Base-by-base conservation (phyloP, 169 alveolate species). In the Cryptosporidium sp. region DNA sequence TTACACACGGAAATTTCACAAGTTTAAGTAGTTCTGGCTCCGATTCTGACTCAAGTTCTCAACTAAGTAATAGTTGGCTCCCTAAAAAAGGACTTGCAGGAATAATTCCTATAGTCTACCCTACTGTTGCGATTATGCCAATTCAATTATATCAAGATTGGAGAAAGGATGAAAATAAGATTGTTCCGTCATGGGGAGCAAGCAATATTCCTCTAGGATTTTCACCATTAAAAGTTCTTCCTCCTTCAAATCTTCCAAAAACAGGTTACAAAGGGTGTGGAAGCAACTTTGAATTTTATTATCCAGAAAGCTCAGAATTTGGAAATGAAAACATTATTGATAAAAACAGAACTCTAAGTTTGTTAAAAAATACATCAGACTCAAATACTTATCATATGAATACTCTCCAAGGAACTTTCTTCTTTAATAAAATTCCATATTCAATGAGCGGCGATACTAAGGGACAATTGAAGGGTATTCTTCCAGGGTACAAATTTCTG, bases 181-280 rank as follows among this genome's bases (percentile, higher is more conserved):
- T 80, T 21, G 75, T 80, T 14, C 89, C 89, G 1, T 80, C 74
- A 73, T 80, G 89, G 89, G 89, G 89, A 43, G 73, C 75, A 1
- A 62, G 80, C 26, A 80, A 80, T 62, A 41, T 65, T 37, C 89
- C 89, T 21, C n/a, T 80, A 37, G 89, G 89, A 9, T 62, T 80
- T 48, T 80, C 89, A 26, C 89, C 89, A 29, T 48, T 80, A 12
- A 59, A 5, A 41, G 26, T 80, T 37, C 21, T 80, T 29, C 89
- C 89, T n/a, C 89, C 89, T 33, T 62, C 89, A 10, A 80, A 80
- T 62, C 51, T 80, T 12, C 89, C 89, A 16, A 59, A 69, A 41
- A 33, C 43, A 39, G 71, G 51, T 48, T 58, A 80, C 48, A 73
- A 39, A 35, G 86, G 68, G 1, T 80, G 89, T 41, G 48, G 48